phyloP scores from a whole-genome alignment of 2,329 filamentous ascomycete genomes.

The Venturia asperata region DNA sequence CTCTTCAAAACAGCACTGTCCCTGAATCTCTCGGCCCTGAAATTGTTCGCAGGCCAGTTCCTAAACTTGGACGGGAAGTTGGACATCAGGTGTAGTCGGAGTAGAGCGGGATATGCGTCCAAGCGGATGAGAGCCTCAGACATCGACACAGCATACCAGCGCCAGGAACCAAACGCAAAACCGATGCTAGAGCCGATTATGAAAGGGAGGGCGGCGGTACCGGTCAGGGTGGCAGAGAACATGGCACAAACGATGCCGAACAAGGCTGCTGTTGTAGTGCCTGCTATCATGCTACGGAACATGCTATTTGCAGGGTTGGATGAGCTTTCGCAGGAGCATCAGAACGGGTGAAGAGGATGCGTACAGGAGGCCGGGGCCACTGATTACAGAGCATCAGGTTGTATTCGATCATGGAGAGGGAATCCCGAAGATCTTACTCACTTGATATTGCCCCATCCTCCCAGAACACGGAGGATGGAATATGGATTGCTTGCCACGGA shows the following conservation, averaged over 20 bases:
- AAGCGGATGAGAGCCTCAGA: slow-evolving; percentile 8
- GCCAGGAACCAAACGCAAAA: background rate
- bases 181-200: slow-evolving; percentile 2
- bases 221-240: background rate
- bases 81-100: slow-evolving; percentile 1
- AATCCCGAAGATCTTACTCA: background rate
- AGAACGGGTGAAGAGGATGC: background rate
- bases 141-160: slow-evolving; percentile 4
- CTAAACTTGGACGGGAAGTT: slow-evolving; percentile 1
- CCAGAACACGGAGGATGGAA: slow-evolving; percentile 2
- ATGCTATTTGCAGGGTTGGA: background rate
- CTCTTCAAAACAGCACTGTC: slow-evolving; percentile 2
- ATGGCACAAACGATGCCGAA: slow-evolving; percentile 9
- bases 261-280: slow-evolving; percentile 10
- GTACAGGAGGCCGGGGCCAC: slow-evolving; percentile 11
- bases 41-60: background rate
- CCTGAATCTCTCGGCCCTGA: background rate
- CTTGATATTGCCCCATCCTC: slow-evolving; percentile 14
- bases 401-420: background rate
- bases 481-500: background rate
- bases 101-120: background rate
- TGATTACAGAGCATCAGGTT: background rate
- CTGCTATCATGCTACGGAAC: slow-evolving; percentile 16
- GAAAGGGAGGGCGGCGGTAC: slow-evolving; percentile 8
- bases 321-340: background rate